Conservation (phyloP, 176 grass and related monocot species). For the Aegilops longissima region DNA sequence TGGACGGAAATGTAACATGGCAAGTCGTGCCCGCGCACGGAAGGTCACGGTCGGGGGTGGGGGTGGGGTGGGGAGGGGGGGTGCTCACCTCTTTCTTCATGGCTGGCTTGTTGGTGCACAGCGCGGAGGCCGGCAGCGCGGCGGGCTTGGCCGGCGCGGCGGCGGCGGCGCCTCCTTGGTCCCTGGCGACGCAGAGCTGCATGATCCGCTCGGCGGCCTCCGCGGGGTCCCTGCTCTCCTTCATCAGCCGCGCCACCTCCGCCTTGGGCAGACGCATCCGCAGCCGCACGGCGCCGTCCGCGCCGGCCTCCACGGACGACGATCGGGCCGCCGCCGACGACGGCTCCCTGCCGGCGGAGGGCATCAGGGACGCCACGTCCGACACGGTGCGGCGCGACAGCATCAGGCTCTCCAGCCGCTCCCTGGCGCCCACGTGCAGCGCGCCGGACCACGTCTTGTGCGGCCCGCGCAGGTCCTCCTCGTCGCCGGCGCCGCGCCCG, state of each 20-base stretch:
- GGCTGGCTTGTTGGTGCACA: background rate
- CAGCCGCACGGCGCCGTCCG: conserved; percentile 69
- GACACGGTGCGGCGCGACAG: conserved; percentile 83
- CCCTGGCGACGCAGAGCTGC: conserved; percentile 75
- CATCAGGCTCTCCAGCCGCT: conserved; percentile 91
- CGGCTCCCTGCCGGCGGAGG: background rate
- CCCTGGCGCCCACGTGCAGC: conserved; percentile 72
- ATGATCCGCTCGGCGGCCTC: conserved; percentile 92
- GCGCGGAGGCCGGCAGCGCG: background rate
- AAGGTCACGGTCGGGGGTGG: background rate
- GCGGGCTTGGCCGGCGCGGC: background rate
- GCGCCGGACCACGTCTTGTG: conserved; percentile 79
- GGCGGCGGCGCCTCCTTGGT: conserved; percentile 23
- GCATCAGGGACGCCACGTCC: conserved; percentile 49
- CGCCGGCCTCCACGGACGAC: conserved; percentile 53
- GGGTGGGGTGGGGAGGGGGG: background rate
- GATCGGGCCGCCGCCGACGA: background rate
- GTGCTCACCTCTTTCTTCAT: conserved; percentile 72
- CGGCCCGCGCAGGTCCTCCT: conserved; percentile 31
- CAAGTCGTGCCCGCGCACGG: background rate
- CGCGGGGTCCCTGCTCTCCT: conserved; percentile 77
- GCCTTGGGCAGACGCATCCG: conserved; percentile 78
- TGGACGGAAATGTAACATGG: conserved; percentile 5
- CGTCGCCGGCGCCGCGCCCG: background rate
- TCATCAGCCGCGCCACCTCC: conserved; percentile 83